These are phyloP conservation scores for Rhodotorula glutinis DNA, from an alignment of 1,284 basidiomycete genomes.

Conservation along the genomic window DNA sequence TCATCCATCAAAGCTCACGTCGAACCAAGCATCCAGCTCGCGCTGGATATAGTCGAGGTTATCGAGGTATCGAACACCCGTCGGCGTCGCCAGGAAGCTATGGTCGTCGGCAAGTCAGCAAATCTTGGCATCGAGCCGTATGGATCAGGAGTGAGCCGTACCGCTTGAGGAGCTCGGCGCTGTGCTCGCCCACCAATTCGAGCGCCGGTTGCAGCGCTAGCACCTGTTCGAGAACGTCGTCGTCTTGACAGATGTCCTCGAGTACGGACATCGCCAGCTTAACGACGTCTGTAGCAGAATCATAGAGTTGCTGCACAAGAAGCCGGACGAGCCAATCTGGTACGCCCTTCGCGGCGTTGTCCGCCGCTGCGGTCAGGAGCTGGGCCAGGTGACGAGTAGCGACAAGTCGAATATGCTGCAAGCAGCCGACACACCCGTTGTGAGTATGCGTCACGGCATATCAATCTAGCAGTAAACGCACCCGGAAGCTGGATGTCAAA, in stretches of 20 bases:
- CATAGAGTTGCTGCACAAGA: slow-evolving; percentile 91
- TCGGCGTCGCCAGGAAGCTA: slow-evolving; percentile 91
- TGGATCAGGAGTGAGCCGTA: slow-evolving; percentile 49
- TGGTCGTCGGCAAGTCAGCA: slow-evolving; percentile 3
- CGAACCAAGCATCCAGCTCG: slow-evolving; percentile 94
- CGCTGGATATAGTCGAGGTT: slow-evolving; percentile 88
- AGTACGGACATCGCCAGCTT: slow-evolving; percentile 83
- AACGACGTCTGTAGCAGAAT: slow-evolving; percentile 82
- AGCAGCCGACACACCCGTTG: neutral
- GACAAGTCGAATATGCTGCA: slow-evolving; percentile 76
- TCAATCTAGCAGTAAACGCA: slow-evolving; percentile 44
- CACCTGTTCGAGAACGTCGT: slow-evolving; percentile 78
- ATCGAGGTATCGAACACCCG: slow-evolving; percentile 87
- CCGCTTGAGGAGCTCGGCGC: slow-evolving; percentile 82
- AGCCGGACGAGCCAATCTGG: slow-evolving; percentile 84
- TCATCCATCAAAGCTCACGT: slow-evolving; percentile 56
- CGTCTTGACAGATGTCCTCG: slow-evolving; percentile 77
- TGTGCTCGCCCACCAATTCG: slow-evolving; percentile 90
- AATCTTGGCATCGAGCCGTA: neutral
- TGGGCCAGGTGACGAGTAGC: slow-evolving; percentile 82
- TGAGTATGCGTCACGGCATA: neutral
- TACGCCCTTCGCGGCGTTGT: slow-evolving; percentile 38
- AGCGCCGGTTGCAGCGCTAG: slow-evolving; percentile 91
- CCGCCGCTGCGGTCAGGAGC: slow-evolving; percentile 21
- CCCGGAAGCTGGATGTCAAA: slow-evolving; percentile 84